Percentiles rank a stretch among this genome's conserved stretches.
Conservation (phyloP, 768 basidiomycete genomes). For the Russula virescens region DNA sequence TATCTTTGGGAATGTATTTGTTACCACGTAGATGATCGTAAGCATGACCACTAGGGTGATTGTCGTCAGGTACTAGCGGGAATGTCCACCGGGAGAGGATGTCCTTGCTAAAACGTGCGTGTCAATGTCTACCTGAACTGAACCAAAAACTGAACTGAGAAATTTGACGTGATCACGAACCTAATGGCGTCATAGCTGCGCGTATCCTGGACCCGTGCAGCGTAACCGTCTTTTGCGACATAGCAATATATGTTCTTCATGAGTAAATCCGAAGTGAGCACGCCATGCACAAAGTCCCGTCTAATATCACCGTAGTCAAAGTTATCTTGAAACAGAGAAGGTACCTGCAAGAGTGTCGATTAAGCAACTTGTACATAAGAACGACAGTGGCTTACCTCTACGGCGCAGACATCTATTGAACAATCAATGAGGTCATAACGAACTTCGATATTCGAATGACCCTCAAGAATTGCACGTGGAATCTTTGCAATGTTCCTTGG, state of each 20-base stretch:
- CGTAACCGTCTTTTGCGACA: slow-evolving; percentile 83
- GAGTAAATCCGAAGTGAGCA: slow-evolving; percentile 88
- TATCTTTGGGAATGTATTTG: slow-evolving; percentile 79
- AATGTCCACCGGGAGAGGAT: slow-evolving; percentile 92
- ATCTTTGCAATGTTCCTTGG: slow-evolving; percentile 53
- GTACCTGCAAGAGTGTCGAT: slow-evolving; percentile 53
- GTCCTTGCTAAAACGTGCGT: slow-evolving; percentile 59
- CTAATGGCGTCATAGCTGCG: slow-evolving; percentile 87
- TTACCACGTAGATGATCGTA: slow-evolving; percentile 89
- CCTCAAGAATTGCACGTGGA: slow-evolving; percentile 69
- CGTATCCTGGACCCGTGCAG: slow-evolving; percentile 89
- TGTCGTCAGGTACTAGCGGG: slow-evolving; percentile 92
- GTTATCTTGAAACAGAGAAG: slow-evolving; percentile 95
- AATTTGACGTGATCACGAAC: slow-evolving; percentile 34
- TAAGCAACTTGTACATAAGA: not conserved
- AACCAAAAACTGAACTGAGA: not conserved
- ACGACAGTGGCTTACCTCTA: slow-evolving; percentile 48
- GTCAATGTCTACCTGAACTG: too few species aligned
- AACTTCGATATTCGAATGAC: slow-evolving; percentile 77
- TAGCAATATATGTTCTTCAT: slow-evolving; percentile 94
- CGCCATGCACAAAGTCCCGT: slow-evolving; percentile 88
- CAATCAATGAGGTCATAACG: slow-evolving; percentile 86
- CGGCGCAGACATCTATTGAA: slow-evolving; percentile 88
- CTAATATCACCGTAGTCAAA: slow-evolving; percentile 95
- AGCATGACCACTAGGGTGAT: slow-evolving; percentile 71